Conservation (phyloP, 441 rosid species). For the Caryocar brasiliense region DNA sequence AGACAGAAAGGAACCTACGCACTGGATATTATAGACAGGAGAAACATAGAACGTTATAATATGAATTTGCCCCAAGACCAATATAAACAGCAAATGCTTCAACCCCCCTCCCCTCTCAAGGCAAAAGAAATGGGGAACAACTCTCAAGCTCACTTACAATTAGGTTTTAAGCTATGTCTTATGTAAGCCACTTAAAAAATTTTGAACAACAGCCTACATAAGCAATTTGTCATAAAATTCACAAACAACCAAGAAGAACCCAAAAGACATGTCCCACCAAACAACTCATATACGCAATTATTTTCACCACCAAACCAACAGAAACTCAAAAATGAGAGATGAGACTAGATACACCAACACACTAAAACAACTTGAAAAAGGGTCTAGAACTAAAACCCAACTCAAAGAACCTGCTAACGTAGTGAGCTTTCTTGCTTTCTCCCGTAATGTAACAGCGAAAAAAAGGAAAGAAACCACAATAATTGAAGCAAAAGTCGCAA, state of each 20-base stretch:
- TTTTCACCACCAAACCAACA: not conserved
- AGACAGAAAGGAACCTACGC: not conserved
- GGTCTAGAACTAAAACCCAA: not conserved
- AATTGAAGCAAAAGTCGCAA: too few species aligned
- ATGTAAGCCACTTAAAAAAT: slow-evolving; percentile 5
- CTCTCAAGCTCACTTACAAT: not conserved
- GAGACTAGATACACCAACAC: not conserved
- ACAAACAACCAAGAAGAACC: not conserved
- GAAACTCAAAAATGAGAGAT: not conserved
- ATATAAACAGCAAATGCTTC: not conserved
- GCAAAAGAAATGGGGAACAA: not conserved
- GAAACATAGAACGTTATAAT: not conserved
- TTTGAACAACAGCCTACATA: not conserved
- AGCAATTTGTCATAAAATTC: slow-evolving; percentile 10
- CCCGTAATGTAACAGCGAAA: too few species aligned
- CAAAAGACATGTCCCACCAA: not conserved
- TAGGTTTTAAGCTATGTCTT: slow-evolving; percentile 8
- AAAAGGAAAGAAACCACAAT: too few species aligned
- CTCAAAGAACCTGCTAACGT: too few species aligned
- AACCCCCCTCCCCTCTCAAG: too few species aligned
- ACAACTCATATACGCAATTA: not conserved
- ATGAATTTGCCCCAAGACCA: not conserved
- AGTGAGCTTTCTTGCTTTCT: too few species aligned
- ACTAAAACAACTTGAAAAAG: not conserved
- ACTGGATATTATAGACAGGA: not conserved